Evolutionary conservation across 2,329 filamentous ascomycete genomes (phyloP).

Genomic region (Trichoderma arundinaceum): DNA sequence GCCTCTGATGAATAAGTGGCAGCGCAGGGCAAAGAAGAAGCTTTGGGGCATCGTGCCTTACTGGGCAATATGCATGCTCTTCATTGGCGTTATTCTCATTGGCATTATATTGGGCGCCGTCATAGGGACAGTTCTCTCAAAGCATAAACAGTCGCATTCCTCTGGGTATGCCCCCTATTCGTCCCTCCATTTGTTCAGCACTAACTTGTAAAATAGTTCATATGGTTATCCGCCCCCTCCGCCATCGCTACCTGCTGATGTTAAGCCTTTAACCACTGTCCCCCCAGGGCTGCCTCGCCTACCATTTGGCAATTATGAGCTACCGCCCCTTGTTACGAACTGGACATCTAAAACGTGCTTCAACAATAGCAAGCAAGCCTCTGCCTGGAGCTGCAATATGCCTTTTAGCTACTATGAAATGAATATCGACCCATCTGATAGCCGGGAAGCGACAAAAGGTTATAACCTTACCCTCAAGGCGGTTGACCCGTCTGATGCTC

Average conservation of each 20-base stretch:
- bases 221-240: conserved; percentile 38
- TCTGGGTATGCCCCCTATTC: background rate
- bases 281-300: conserved; percentile 59
- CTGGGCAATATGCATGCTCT: conserved; percentile 63
- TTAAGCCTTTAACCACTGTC: conserved; percentile 55
- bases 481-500: conserved; percentile 47
- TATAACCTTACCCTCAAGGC: conserved; percentile 52
- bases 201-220: conserved; percentile 2
- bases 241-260: conserved; percentile 49
- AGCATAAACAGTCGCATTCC: conserved; percentile 22
- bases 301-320: conserved; percentile 59
- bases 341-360: conserved; percentile 62
- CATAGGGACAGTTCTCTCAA: conserved; percentile 39
- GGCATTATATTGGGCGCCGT: conserved; percentile 63
- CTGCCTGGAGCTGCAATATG: conserved; percentile 69
- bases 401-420: conserved; percentile 53
- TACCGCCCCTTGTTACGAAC: conserved; percentile 60
- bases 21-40: conserved; percentile 58
- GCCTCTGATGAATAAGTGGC: conserved; percentile 56
- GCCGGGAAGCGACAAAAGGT: conserved; percentile 39
- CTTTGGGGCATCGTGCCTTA: conserved; percentile 65
- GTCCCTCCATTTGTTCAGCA: background rate
- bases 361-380: conserved; percentile 57
- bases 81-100: conserved; percentile 57
- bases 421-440: conserved; percentile 44